These are phyloP conservation scores for Fusarium hostae DNA, from an alignment of 2,329 filamentous ascomycete genomes.

Conservation along the genomic window DNA sequence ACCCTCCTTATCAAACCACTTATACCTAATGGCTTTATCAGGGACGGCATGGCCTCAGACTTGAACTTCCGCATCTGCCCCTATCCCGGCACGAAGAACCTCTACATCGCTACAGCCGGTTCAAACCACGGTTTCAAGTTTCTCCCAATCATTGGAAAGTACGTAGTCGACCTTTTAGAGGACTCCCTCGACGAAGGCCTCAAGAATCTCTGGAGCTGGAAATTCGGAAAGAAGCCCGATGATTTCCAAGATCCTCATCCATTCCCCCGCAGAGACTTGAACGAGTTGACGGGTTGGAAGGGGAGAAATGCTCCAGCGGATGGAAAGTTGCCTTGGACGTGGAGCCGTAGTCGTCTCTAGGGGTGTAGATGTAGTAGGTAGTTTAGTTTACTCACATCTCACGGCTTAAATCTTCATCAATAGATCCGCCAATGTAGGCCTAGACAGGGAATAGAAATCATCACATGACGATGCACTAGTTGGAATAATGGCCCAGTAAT, in stretches of 20 bases:
- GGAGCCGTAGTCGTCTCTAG: slow-evolving; percentile 35
- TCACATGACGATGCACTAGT: slow-evolving; percentile 29
- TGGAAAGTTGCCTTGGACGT: slow-evolving; percentile 40
- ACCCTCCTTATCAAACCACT: not conserved
- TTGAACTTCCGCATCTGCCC: slow-evolving; percentile 45
- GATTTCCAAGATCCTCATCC: slow-evolving; percentile 39
- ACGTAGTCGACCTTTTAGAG: slow-evolving; percentile 50
- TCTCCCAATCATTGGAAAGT: slow-evolving; percentile 63
- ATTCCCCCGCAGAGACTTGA: slow-evolving; percentile 33
- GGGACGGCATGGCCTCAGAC: slow-evolving; percentile 48
- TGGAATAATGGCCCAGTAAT: not conserved
- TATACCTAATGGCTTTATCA: slow-evolving; percentile 2
- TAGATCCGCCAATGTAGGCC: slow-evolving; percentile 6
- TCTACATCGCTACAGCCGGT: slow-evolving; percentile 63
- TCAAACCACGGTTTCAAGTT: slow-evolving; percentile 66
- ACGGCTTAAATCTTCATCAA: not conserved
- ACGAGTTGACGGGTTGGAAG: slow-evolving; percentile 36
- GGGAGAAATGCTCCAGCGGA: slow-evolving; percentile 34
- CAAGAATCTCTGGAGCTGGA: slow-evolving; percentile 52
- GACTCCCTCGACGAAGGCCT: slow-evolving; percentile 54
- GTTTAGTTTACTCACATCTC: slow-evolving; percentile 15
- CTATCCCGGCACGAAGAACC: slow-evolving; percentile 40
- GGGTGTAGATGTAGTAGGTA: not conserved
- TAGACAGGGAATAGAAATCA: slow-evolving; percentile 1
- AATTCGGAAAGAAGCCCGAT: slow-evolving; percentile 29